Conservation (phyloP, 495 filamentous ascomycete species). For the Penicillium manginii region DNA sequence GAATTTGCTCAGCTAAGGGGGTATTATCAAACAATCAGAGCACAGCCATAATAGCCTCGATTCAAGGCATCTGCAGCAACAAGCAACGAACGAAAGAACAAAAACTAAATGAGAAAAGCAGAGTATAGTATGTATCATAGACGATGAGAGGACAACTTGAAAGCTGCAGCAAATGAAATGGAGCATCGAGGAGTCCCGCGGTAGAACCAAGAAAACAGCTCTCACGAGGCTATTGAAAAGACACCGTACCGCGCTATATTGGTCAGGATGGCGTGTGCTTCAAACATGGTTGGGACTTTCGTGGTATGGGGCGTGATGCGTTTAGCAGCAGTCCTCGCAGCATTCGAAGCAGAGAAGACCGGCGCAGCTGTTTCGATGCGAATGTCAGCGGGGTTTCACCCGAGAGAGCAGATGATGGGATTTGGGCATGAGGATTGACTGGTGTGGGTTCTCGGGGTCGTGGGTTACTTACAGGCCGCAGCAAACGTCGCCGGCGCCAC, state of each 20-base stretch:
- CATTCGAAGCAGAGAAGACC: conserved; percentile 51
- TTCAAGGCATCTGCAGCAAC: neutral
- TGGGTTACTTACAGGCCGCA: conserved; percentile 45
- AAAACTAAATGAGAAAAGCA: neutral
- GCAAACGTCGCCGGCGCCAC: conserved; percentile 46
- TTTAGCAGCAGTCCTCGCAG: conserved; percentile 36
- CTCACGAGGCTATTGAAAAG: no score
- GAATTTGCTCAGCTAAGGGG: conserved; percentile 16
- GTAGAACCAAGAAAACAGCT: no score
- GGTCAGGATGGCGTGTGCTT: no score
- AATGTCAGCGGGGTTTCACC: conserved; percentile 2
- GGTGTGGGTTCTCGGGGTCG: neutral
- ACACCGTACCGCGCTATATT: no score
- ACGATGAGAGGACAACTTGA: no score
- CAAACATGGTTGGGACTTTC: neutral
- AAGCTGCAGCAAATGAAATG: no score
- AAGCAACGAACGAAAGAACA: neutral
- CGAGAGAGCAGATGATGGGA: neutral
- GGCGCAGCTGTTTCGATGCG: conserved; percentile 35
- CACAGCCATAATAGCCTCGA: neutral
- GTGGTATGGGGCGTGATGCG: neutral
- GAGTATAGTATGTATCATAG: no score
- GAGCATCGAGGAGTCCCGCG: no score
- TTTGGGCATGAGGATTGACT: neutral
- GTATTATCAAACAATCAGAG: conserved; percentile 19